Percentiles rank a stretch among this genome's conserved stretches.
phyloP scores from a whole-genome alignment of 139 green algal genomes.

The Coccomyxa sp. region DNA sequence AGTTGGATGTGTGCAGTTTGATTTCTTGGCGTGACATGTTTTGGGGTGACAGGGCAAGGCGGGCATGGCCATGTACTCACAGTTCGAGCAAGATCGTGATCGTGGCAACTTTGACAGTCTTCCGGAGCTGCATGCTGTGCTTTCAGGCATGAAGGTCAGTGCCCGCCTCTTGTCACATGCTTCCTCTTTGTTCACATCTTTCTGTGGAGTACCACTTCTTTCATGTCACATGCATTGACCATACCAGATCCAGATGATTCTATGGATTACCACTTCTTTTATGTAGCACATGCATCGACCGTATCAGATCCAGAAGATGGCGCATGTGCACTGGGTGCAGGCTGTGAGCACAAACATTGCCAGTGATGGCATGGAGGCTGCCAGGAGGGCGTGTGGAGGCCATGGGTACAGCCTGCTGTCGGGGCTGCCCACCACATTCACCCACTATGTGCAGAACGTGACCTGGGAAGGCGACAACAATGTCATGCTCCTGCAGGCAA shows the following conservation, averaged over 20 bases:
- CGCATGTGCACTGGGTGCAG: constrained; percentile 22
- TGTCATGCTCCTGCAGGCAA: constrained; percentile 70
- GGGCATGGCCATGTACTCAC: constrained; percentile 63
- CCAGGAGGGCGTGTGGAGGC: constrained; percentile 77
- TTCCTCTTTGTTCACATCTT: not conserved
- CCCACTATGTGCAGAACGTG: constrained; percentile 85
- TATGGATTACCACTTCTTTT: not conserved
- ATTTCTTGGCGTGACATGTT: not conserved
- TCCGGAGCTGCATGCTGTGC: constrained; percentile 87
- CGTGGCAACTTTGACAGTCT: constrained; percentile 75
- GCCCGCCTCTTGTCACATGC: not conserved
- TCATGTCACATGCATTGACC: too few species aligned
- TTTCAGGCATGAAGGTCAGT: constrained; percentile 73
- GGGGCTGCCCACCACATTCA: constrained; percentile 75
- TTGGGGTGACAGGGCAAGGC: constrained; percentile 30
- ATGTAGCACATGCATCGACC: too few species aligned
- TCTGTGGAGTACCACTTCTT: not conserved
- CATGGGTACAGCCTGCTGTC: constrained; percentile 84
- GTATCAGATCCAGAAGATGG: too few species aligned
- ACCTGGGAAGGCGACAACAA: constrained; percentile 97
- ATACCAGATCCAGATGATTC: not conserved
- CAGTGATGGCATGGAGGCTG: constrained; percentile 76
- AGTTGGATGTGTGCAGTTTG: not conserved
- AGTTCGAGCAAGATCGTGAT: constrained; percentile 63
- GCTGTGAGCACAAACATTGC: constrained; percentile 58